Evolutionary conservation across 2,329 filamentous ascomycete species (phyloP), one percentile per base, ranked within the genome.

Genomic region (Bipolaris cookei): DNA sequence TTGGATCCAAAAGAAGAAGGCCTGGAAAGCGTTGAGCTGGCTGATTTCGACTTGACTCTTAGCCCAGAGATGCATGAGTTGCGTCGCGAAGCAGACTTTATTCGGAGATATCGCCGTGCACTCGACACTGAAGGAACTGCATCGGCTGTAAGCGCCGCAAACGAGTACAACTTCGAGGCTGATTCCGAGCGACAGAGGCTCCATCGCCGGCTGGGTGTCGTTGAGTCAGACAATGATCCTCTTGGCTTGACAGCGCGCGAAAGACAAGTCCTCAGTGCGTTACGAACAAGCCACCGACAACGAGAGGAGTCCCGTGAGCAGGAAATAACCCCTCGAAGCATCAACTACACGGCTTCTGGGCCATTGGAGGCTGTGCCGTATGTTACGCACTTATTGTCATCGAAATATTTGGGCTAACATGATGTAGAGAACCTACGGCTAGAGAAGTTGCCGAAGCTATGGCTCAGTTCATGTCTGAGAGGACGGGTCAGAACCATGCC

Each of bases 1-100:
- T 81, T 94, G 39, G 84, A 88, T 63, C 80, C 81, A 13, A 81
- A 85, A 50, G 78, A 80, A 28, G 82, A 84, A 23, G 82, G 81
- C 3, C 83, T 87, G 47, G 81, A 86, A 52, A 83, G 83, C 56
- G 71, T 88, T 16, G 78, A 81, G 42, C 80, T 88, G 11, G 81
- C 83, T 6, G 86, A 88, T 54, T 80, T 73, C 42, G 71, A 76
- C 32, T 23, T 71, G 42, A 69, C 64, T n/a, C 48, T 76, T 23
- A 64, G 56, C 28, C 65, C 69, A 46, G 61, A 75, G 53, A 77
- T 84, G 35, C 75, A 84, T 48, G 81, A 85, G 52, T 77, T 73
- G 76, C 78, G 71, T 73, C 81, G 66, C 72, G 82, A 77, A 73
- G 75, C 68, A 63, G 79, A 77, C 44, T 77, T 77, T 61, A 78